These are phyloP conservation scores for Bolboschoenoplectus hybrid DNA, from an alignment of 202 grass and related monocot species.

Conservation along the genomic window DNA sequence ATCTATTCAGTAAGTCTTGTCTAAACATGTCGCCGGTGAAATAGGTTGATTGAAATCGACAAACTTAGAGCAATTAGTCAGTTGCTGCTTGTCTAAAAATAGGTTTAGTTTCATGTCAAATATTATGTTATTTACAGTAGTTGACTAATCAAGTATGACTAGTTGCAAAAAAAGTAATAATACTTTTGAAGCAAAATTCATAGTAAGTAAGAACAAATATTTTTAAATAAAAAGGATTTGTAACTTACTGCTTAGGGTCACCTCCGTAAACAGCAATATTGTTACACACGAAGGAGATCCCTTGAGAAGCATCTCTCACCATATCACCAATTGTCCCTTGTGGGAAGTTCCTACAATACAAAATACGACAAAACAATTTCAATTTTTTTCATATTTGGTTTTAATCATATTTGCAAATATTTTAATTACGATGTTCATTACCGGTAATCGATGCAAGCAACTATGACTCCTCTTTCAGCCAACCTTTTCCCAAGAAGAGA, in stretches of 20 bases:
- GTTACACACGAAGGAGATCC: slow-evolving; percentile 90
- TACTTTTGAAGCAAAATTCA: slow-evolving; percentile 16
- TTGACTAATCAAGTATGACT: slow-evolving; percentile 22
- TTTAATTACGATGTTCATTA: slow-evolving; percentile 35
- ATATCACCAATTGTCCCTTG: slow-evolving; percentile 95
- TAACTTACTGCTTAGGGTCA: slow-evolving; percentile 80
- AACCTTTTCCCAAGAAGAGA: slow-evolving; percentile 83
- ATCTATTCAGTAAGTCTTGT: neutral
- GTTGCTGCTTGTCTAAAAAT: neutral
- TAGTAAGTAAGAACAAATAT: slow-evolving; percentile 37
- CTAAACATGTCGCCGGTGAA: neutral
- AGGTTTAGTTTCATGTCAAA: neutral
- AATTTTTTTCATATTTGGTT: neutral
- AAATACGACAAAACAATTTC: neutral
- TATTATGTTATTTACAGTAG: neutral
- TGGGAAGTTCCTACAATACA: slow-evolving; percentile 85
- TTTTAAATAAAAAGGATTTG: slow-evolving; percentile 26
- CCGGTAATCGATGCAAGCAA: slow-evolving; percentile 99
- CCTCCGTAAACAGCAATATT: slow-evolving; percentile 85
- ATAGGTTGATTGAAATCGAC: neutral
- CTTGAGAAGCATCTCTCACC: slow-evolving; percentile 91
- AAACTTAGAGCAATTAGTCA: neutral
- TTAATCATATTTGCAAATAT: neutral
- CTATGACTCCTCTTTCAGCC: slow-evolving; percentile 93
- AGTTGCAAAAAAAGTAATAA: slow-evolving; percentile 16